These are phyloP conservation scores for Magnolia officinalis DNA, from an alignment of 164 flowering plant species.

Conservation along the genomic window DNA sequence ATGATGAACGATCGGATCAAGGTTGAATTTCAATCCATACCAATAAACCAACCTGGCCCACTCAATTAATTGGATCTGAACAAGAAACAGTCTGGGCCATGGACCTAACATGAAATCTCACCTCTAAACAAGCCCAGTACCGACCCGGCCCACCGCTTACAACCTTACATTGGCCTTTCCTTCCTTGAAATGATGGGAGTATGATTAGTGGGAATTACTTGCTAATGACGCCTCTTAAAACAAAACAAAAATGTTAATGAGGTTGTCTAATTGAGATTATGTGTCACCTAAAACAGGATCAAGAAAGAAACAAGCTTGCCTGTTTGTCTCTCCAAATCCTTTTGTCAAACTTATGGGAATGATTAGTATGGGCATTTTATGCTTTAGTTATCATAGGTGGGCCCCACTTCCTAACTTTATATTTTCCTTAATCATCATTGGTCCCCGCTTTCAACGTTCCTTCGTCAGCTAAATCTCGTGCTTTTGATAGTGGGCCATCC, in stretches of 20 bases:
- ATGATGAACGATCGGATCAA: not conserved
- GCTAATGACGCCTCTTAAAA: not conserved
- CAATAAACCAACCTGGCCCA: not conserved
- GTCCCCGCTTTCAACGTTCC: not conserved
- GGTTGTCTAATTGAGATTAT: not conserved
- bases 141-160: not conserved
- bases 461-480: not conserved
- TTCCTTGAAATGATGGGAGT: not conserved
- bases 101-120: not conserved
- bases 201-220: not conserved
- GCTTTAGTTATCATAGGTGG: not conserved
- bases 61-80: not conserved
- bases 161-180: not conserved
- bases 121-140: not conserved
- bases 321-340: not conserved
- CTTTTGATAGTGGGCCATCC: not conserved
- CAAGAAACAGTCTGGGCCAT: not conserved
- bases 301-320: not conserved
- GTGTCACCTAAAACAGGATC: not conserved
- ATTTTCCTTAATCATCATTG: not conserved
- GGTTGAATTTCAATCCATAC: not conserved
- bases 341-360: not conserved
- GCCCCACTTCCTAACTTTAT: not conserved
- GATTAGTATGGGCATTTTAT: not conserved
- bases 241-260: not conserved